These are phyloP conservation scores for Candolleomyces eurysporus DNA, from an alignment of 768 basidiomycete genomes.

Conservation along the genomic window DNA sequence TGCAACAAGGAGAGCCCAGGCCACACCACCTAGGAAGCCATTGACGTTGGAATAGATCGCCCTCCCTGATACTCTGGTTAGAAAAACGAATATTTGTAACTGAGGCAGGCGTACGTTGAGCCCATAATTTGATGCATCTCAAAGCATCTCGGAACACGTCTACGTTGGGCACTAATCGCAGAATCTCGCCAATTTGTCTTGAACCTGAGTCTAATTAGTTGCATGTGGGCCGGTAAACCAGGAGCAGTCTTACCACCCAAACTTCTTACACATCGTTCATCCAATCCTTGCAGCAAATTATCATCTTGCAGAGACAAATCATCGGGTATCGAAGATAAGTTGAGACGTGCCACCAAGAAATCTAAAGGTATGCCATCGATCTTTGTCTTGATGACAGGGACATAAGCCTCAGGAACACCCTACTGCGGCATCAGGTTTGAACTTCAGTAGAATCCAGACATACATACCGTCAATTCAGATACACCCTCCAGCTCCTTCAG, in stretches of 20 bases:
- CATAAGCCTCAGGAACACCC: slow-evolving; percentile 97
- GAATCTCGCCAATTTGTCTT: slow-evolving; percentile 92
- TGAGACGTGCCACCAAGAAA: slow-evolving; percentile 89
- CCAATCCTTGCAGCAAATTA: slow-evolving; percentile 86
- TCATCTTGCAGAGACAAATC: slow-evolving; percentile 89
- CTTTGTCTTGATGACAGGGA: slow-evolving; percentile 91
- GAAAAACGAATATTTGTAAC: neutral
- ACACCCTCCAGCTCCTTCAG: slow-evolving; percentile 79
- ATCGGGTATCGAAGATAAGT: slow-evolving; percentile 86
- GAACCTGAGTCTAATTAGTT: slow-evolving; percentile 57
- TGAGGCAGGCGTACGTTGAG: slow-evolving; percentile 65
- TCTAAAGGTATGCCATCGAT: slow-evolving; percentile 92
- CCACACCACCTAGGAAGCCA: slow-evolving; percentile 96
- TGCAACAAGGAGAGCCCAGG: slow-evolving; percentile 99
- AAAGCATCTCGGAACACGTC: slow-evolving; percentile 92
- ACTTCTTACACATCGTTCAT: slow-evolving; percentile 94
- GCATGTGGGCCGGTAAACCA: neutral
- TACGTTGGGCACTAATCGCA: slow-evolving; percentile 92
- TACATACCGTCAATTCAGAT: slow-evolving; percentile 83
- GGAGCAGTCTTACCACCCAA: slow-evolving; percentile 62
- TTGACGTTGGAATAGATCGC: slow-evolving; percentile 98
- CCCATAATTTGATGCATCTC: slow-evolving; percentile 97
- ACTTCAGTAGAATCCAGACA: neutral
- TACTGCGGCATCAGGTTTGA: slow-evolving; percentile 28
- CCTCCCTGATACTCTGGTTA: slow-evolving; percentile 52